These are phyloP conservation scores for Nakazawaea wickerhamii DNA, from an alignment of 805 yeast species.

Conservation along the genomic window DNA sequence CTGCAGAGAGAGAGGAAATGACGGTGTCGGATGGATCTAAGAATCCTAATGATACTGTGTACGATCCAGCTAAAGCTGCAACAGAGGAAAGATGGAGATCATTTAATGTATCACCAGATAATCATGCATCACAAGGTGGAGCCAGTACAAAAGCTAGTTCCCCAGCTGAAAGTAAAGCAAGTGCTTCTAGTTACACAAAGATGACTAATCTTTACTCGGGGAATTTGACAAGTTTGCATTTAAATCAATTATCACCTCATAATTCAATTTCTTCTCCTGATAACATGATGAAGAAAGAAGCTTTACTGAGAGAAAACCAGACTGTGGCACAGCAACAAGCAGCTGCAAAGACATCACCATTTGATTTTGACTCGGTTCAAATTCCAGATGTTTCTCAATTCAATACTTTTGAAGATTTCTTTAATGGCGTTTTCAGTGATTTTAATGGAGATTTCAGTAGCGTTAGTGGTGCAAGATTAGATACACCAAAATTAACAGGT, in stretches of 20 bases:
- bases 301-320: conserved; percentile 10
- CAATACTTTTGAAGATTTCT: conserved; percentile 51
- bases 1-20: conserved; percentile 2
- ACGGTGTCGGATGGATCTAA: background rate
- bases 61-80: conserved; percentile 9
- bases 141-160: conserved; percentile 1
- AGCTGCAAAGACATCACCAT: conserved; percentile 8
- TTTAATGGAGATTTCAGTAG: conserved; percentile 13
- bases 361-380: conserved; percentile 15
- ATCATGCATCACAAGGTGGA: background rate
- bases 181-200: conserved; percentile 4
- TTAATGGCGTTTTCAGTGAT: conserved; percentile 37
- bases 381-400: conserved; percentile 45
- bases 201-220: conserved; percentile 11
- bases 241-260: conserved; percentile 4
- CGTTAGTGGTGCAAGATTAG: conserved; percentile 5
- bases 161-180: conserved; percentile 8
- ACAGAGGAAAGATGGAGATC: conserved; percentile 2
- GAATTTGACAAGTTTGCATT: conserved; percentile 6
- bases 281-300: background rate
- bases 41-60: conserved; percentile 10
- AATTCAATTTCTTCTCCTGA: conserved; percentile 1
- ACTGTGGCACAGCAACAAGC: background rate
- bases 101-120: background rate
- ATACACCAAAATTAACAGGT: conserved; percentile 10